These are phyloP conservation scores for Conticribra weissflogii DNA, from an alignment of 108 stramenopile genomes.

Conservation along the genomic window DNA sequence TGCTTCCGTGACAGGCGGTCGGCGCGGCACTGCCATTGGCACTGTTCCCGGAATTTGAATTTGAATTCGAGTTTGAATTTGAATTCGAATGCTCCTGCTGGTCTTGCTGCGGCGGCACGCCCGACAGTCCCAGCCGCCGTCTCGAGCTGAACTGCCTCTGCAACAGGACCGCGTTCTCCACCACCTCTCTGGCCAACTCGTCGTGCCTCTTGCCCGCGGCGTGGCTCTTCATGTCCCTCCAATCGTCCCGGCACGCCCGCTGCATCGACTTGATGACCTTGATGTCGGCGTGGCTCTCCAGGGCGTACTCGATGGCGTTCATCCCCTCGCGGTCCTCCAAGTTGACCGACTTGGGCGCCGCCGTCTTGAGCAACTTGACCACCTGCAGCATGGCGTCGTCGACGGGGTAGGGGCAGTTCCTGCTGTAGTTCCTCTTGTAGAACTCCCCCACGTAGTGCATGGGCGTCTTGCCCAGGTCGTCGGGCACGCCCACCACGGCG, in stretches of 20 bases:
- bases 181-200: slow-evolving; percentile 24
- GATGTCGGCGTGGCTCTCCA: slow-evolving; percentile 23
- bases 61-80: neutral
- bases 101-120: neutral
- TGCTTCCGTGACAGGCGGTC: too few relatives aligned
- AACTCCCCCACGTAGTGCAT: slow-evolving; percentile 37
- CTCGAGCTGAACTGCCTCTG: slow-evolving; percentile 6
- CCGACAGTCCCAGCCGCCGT: neutral
- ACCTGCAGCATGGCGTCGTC: slow-evolving; percentile 28
- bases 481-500: slow-evolving; percentile 17
- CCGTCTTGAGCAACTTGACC: slow-evolving; percentile 17
- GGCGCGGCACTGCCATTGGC: too few relatives aligned
- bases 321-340: slow-evolving; percentile 31
- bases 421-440: slow-evolving; percentile 22
- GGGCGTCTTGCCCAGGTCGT: slow-evolving; percentile 35
- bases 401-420: neutral
- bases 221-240: slow-evolving; percentile 12
- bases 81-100: neutral
- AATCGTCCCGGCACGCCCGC: slow-evolving; percentile 34
- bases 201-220: slow-evolving; percentile 12
- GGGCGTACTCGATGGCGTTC: slow-evolving; percentile 39
- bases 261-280: slow-evolving; percentile 34
- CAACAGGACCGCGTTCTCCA: slow-evolving; percentile 9
- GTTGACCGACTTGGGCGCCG: slow-evolving; percentile 25
- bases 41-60: too few relatives aligned